Evolutionary conservation across 2,329 filamentous ascomycete species (phyloP).

Genomic region (Scytalidium lignicola): DNA sequence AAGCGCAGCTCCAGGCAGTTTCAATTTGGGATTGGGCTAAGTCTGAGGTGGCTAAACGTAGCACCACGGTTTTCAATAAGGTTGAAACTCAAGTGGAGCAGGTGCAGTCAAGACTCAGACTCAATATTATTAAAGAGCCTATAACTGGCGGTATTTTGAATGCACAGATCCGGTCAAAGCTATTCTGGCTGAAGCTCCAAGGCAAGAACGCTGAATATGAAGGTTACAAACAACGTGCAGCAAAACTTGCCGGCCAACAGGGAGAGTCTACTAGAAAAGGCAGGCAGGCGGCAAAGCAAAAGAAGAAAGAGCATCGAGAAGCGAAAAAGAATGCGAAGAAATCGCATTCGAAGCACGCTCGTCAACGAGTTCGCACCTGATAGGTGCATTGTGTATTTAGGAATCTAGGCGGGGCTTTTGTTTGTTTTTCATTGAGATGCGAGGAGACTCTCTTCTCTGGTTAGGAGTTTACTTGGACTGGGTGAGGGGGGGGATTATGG

Average conservation of each 20-base stretch:
- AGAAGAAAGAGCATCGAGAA: conserved; percentile 4
- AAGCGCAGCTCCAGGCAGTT: not conserved
- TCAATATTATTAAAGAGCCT: conserved; percentile 33
- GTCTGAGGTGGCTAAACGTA: conserved; percentile 22
- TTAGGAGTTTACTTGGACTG: not conserved
- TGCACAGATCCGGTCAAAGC: conserved; percentile 51
- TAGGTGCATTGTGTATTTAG: not conserved
- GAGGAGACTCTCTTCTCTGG: not conserved
- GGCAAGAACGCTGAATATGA: conserved; percentile 42
- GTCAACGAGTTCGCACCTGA: not conserved
- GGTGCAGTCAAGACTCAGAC: conserved; percentile 29
- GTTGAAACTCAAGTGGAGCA: conserved; percentile 21
- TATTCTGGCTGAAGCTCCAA: conserved; percentile 51
- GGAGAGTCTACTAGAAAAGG: conserved; percentile 10
- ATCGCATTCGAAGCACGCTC: not conserved
- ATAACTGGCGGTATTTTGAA: conserved; percentile 42
- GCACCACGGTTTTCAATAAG: conserved; percentile 23
- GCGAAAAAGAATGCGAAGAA: not conserved
- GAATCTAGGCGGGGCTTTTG: not conserved
- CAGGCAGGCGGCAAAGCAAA: conserved; percentile 4
- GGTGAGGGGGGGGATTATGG: not conserved
- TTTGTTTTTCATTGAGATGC: not conserved
- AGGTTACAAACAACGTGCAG: conserved; percentile 44
- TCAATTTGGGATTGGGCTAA: not conserved
- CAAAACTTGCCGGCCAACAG: conserved; percentile 8